A percentile compares a stretch with the other conserved stretches of the same genome.
Conservation (phyloP, 2,329 filamentous ascomycete genomes). For the Lasiodiplodia sp. region DNA sequence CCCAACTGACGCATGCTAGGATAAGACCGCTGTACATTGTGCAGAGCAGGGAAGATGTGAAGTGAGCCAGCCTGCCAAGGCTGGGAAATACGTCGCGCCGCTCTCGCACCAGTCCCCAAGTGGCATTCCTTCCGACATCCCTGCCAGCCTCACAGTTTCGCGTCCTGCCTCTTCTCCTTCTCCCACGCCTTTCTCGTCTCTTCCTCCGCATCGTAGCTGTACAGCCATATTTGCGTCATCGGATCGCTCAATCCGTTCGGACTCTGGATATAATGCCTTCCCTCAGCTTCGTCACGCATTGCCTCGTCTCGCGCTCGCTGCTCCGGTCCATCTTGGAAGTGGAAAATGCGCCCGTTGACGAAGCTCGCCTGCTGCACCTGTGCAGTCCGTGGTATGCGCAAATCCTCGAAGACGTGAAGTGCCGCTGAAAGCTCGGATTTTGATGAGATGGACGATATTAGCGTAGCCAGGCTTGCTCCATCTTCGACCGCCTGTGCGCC, state of each 20-base stretch:
- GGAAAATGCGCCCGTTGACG: conserved; percentile 58
- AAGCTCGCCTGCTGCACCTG: conserved; percentile 55
- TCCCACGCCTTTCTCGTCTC: conserved; percentile 31
- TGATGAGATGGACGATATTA: conserved; percentile 40
- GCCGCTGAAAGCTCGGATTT: conserved; percentile 40
- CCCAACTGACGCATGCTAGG: not conserved
- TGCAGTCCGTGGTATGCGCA: conserved; percentile 44
- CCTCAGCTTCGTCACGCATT: conserved; percentile 32
- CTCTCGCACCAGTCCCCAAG: not conserved
- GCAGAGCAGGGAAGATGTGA: not conserved
- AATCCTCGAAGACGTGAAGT: conserved; percentile 48
- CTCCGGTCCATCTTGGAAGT: conserved; percentile 41
- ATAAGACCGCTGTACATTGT: not conserved
- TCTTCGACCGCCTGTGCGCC: conserved; percentile 73
- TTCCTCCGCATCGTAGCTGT: conserved; percentile 14
- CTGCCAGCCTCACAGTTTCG: not conserved
- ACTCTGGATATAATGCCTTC: conserved; percentile 12
- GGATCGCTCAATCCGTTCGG: conserved; percentile 19
- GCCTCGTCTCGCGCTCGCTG: conserved; percentile 35
- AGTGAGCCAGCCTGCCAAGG: conserved; percentile 5
- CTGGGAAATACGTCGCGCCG: conserved; percentile 13
- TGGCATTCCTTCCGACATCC: not conserved
- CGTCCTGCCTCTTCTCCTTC: conserved; percentile 31
- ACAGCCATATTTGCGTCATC: conserved; percentile 21
- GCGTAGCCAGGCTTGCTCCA: conserved; percentile 66